Conservation (phyloP, 352 stramenopile genomes). For the Pythium periplocum region DNA sequence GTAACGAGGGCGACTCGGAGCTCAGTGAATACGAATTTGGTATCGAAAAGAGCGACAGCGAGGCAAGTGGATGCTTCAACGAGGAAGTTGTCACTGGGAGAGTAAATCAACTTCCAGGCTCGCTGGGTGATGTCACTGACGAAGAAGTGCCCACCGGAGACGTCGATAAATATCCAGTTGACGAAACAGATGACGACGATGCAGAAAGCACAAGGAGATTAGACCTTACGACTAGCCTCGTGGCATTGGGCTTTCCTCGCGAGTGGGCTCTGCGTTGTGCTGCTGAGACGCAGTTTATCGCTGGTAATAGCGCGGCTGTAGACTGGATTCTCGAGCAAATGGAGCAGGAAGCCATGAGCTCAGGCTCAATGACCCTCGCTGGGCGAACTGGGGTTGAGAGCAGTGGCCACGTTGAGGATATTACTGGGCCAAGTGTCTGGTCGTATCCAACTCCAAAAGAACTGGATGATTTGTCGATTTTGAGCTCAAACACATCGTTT, state of each 20-base stretch:
- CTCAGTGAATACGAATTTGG: no score
- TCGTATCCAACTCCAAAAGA: no score
- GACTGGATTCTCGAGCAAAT: conserved; percentile 90
- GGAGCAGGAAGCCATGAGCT: conserved; percentile 44
- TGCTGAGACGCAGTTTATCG: conserved; percentile 30
- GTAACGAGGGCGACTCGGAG: not conserved
- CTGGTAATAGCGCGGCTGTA: conserved; percentile 69
- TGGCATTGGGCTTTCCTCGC: conserved; percentile 78
- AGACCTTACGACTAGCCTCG: conserved; percentile 69
- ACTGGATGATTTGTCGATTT: conserved; percentile 12
- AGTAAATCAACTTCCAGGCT: no score
- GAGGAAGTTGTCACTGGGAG: no score
- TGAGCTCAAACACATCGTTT: not conserved
- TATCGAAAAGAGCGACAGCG: no score
- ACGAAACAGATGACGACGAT: conserved; percentile 2
- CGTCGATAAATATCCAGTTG: conserved; percentile 10
- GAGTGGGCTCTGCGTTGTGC: conserved; percentile 73
- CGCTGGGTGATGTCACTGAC: no score
- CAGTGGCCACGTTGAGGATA: no score
- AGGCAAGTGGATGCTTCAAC: no score
- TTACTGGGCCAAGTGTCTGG: no score
- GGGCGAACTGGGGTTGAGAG: not conserved
- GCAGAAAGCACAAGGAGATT: conserved; percentile 2
- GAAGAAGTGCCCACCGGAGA: no score
- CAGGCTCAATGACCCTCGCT: not conserved